Base-by-base conservation (phyloP, 2,329 filamentous ascomycete genomes). In the Fusarium sp. region DNA sequence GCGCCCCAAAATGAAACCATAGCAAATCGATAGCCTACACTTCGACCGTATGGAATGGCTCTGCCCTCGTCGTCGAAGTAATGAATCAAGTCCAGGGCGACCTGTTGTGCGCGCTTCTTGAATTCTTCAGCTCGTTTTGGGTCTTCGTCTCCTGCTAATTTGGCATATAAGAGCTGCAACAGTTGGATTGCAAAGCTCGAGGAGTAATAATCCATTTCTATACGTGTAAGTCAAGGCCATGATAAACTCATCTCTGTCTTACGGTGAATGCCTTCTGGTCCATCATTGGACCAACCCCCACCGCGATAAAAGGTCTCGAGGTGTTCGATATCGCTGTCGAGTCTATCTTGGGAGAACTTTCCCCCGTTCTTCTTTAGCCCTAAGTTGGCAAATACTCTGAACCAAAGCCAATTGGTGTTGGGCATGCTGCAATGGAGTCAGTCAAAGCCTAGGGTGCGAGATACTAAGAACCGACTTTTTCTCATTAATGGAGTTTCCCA, bases 1-100 rank as follows among this genome's bases (percentile, higher is more conserved):
- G 91, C 90, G 14, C 90, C 89, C 92, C 92, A 94, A 79, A 94
- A 94, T 1, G 88, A 91, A n/a, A 90, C 89, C 88, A 94, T 94
- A 48, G 91, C 92, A 76, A 93, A 94, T n/a, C 92, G 87, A 76
- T 95, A 95, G 8, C 90, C 92, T 49, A 94, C 85, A 52, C 90
- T 92, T 47, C 92, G 86, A 5, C 92, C 92, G 69, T 93, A 95
- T 0, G 92, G 92, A 51, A 93, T 91, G 3, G 90, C 85, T 23
- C 90, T 84, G 7, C 89, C 92, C 75, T 92, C 85, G 10, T 88
- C 83, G 71, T 93, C 91, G 64, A 92, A 93, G 77, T 93, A 94
- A 78, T 93, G 89, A 5, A 89, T 85, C 65, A 94, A 87, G 68
- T 94, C 91, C 4, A 90, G 80, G 0, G 92, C 91, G 65, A 86